These are phyloP conservation scores for Capsicum rhomboideum DNA, from an alignment of 257 asterid genomes.

Conservation along the genomic window DNA sequence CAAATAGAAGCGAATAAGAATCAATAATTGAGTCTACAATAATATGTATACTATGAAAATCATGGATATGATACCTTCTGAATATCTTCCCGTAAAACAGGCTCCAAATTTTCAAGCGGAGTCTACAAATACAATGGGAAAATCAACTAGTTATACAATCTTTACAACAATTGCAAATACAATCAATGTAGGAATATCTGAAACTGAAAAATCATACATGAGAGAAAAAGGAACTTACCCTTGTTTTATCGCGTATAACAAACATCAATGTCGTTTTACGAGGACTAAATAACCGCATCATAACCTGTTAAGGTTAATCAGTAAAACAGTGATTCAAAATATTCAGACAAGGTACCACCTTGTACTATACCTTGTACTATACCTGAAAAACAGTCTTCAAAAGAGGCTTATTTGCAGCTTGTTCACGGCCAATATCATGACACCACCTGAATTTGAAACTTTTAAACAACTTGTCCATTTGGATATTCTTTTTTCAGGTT, in stretches of 20 bases:
- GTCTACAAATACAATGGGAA: conserved; percentile 36
- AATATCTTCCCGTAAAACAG: conserved; percentile 79
- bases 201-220: neutral
- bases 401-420: conserved; percentile 96
- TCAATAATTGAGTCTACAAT: neutral
- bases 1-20: conserved; percentile 4
- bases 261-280: conserved; percentile 87
- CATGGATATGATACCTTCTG: conserved; percentile 53
- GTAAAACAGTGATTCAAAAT: neutral
- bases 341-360: neutral
- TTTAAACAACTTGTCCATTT: neutral
- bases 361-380: neutral
- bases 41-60: neutral
- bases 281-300: conserved; percentile 91
- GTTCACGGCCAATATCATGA: conserved; percentile 97
- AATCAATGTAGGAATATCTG: neutral
- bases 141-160: neutral
- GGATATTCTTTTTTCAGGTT: neutral
- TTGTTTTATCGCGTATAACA: conserved; percentile 90
- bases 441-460: conserved; percentile 65
- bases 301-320: conserved; percentile 38
- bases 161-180: neutral
- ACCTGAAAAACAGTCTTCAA: conserved; percentile 94
- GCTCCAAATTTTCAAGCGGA: conserved; percentile 85
- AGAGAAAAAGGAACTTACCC: conserved; percentile 37